phyloP scores from a whole-genome alignment of 73 alveolate species.

The Tetrahymena elliotti region DNA sequence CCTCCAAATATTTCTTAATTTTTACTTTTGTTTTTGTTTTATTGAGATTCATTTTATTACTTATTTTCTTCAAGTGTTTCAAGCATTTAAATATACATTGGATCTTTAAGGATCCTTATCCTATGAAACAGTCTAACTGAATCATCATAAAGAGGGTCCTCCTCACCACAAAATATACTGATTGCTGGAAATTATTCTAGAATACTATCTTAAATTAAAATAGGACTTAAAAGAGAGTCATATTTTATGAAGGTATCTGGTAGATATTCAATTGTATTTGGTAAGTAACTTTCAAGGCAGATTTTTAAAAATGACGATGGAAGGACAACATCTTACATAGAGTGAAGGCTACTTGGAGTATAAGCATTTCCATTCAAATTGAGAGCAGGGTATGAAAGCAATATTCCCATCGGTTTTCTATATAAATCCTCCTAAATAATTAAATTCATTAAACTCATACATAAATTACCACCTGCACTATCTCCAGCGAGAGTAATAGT shows the following conservation, averaged over 20 bases:
- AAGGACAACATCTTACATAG: not conserved
- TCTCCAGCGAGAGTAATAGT: constrained; percentile 64
- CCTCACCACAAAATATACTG: not conserved
- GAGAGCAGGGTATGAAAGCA: constrained; percentile 82
- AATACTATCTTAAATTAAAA: not conserved
- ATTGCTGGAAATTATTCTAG: not conserved
- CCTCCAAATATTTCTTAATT: not conserved
- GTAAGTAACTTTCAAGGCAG: not conserved
- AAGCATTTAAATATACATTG: not conserved
- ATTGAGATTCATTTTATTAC: not conserved
- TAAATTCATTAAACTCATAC: constrained; percentile 54
- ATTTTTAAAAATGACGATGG: not conserved
- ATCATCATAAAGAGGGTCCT: not conserved
- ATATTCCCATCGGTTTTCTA: constrained; percentile 79
- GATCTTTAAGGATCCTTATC: not conserved
- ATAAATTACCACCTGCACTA: constrained; percentile 81
- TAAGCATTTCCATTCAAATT: constrained; percentile 21
- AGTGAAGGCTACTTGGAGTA: not conserved
- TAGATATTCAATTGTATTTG: not conserved
- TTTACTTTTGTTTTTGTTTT: not conserved
- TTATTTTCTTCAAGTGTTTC: not conserved
- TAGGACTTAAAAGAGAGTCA: not conserved
- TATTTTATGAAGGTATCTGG: not conserved
- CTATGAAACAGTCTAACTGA: not conserved
- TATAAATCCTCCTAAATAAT: constrained; percentile 57